A percentile compares a stretch with the other conserved stretches of the same genome.
Evolutionary conservation across 257 asterid genomes (phyloP).

Genomic region (Catharanthus roseus): DNA sequence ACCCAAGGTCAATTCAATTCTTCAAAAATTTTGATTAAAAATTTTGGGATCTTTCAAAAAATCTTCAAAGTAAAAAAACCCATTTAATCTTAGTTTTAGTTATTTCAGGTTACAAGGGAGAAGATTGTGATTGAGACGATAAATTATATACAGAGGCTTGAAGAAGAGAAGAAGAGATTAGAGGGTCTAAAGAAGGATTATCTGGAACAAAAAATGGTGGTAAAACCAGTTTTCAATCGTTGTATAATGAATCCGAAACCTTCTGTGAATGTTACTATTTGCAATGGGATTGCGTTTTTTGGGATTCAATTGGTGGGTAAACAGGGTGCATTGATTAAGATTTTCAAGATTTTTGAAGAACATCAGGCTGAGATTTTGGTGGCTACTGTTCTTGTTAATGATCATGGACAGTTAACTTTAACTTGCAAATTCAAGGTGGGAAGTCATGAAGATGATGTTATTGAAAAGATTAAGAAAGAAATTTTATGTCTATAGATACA

Average conservation of each 20-base stretch:
- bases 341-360: conserved; percentile 43
- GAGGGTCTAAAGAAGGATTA: conserved; percentile 37
- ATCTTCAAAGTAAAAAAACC: no score
- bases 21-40: no score
- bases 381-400: conserved; percentile 41
- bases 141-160: conserved; percentile 38
- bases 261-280: conserved; percentile 29
- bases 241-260: conserved; percentile 24
- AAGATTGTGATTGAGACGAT: conserved; percentile 39
- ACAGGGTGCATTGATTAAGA: conserved; percentile 31
- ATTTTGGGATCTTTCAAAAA: not conserved
- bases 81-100: not conserved
- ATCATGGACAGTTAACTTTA: conserved; percentile 32
- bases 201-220: conserved; percentile 14
- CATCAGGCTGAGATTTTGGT: conserved; percentile 55
- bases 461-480: conserved; percentile 47
- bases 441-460: conserved; percentile 17
- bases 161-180: conserved; percentile 47
- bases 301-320: conserved; percentile 37
- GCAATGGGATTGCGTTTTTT: conserved; percentile 41
- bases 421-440: conserved; percentile 39
- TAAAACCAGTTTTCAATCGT: conserved; percentile 20
- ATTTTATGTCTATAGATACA: conserved; percentile 30
- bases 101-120: conserved; percentile 43
- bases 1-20: conserved; percentile 36